A percentile compares a stretch with the other conserved stretches of the same genome.
Evolutionary conservation across 1,139 yeast genomes (phyloP).

Genomic region (Magnusiomyces suaveolens): DNA sequence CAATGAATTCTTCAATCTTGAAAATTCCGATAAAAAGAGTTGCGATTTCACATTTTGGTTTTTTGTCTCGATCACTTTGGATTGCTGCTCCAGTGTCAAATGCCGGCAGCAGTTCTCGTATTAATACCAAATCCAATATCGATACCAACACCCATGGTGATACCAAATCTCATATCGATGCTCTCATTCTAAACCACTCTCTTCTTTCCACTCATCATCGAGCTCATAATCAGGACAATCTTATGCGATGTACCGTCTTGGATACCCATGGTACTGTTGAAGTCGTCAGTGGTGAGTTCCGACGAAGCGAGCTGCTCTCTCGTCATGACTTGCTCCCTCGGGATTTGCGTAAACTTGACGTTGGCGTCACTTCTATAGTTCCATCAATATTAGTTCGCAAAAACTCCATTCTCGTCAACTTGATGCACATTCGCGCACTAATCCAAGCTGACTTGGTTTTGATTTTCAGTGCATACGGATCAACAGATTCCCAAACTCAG

Average conservation of each 20-base stretch:
- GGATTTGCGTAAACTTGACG: constrained; percentile 78
- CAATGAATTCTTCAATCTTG: no score
- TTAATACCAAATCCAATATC: not conserved
- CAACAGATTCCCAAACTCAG: constrained; percentile 50
- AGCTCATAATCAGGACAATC: constrained; percentile 24
- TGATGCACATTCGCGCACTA: constrained; percentile 79
- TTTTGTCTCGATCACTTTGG: no score
- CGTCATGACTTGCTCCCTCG: constrained; percentile 73
- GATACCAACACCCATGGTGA: not conserved
- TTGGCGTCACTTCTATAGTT: constrained; percentile 78
- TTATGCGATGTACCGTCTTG: constrained; percentile 62
- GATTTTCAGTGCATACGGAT: constrained; percentile 65
- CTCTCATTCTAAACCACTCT: constrained; percentile 28
- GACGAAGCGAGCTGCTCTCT: constrained; percentile 65
- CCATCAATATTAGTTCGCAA: constrained; percentile 79
- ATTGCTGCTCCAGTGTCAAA: no score
- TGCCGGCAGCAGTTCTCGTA: constrained; percentile 5
- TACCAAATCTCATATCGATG: constrained; percentile 15
- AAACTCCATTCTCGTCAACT: constrained; percentile 66
- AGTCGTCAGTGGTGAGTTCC: constrained; percentile 67
- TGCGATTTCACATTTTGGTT: no score
- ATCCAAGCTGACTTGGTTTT: constrained; percentile 72
- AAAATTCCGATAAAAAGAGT: no score
- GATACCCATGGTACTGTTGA: constrained; percentile 63
- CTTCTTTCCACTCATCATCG: constrained; percentile 22